Conservation (phyloP, 306 rosid species). For the barrel medic (Medicago truncatula) region DNA sequence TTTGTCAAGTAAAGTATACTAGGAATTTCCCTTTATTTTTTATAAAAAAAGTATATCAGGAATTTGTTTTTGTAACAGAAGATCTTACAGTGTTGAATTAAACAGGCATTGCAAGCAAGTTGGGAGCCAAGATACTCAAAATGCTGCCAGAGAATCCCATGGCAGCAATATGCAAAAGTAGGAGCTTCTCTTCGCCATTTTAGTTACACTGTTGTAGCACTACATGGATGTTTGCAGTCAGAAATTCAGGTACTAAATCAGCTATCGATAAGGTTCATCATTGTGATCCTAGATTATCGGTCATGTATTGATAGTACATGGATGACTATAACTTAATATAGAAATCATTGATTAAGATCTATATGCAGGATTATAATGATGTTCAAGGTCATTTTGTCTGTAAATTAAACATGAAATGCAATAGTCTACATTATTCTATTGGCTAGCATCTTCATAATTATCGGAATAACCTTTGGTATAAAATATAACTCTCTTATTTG, state of each 20-base stretch:
- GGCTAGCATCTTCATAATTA: conserved; percentile 11
- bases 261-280: background rate
- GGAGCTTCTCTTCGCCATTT: conserved; percentile 88
- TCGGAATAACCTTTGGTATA: background rate
- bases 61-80: background rate
- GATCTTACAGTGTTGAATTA: conserved; percentile 31
- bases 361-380: conserved; percentile 16
- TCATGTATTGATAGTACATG: conserved; percentile 37
- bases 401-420: background rate
- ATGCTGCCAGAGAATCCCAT: conserved; percentile 68
- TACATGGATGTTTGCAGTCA: conserved; percentile 81
- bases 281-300: conserved; percentile 34
- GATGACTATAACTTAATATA: conserved; percentile 4
- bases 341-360: background rate
- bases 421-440: conserved; percentile 11
- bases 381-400: background rate
- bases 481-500: conserved; percentile 3
- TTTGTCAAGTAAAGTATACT: conserved; percentile 7
- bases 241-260: conserved; percentile 75
- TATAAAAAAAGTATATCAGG: too few species aligned
- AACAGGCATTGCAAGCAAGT: conserved; percentile 85
- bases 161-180: conserved; percentile 81
- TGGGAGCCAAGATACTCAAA: conserved; percentile 95
- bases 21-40: background rate
- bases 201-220: conserved; percentile 86